Evolutionary conservation across 257 asterid genomes (phyloP).

Genomic region (Solanum rostratum): DNA sequence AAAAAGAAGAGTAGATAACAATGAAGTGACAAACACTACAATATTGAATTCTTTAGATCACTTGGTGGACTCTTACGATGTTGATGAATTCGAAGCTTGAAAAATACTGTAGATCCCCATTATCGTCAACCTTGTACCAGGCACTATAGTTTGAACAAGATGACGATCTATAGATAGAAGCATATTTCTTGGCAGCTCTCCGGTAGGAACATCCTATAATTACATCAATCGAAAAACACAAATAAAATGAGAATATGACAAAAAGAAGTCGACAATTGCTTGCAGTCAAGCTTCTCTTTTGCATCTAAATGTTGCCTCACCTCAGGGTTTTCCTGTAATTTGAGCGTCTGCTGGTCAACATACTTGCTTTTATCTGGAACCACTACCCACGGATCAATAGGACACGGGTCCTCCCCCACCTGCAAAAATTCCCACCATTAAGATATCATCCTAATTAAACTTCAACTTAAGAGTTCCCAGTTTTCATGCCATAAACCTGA

Average conservation of each 20-base stretch:
- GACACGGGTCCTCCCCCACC: slow-evolving; percentile 88
- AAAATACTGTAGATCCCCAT: slow-evolving; percentile 96
- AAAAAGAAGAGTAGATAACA: background rate
- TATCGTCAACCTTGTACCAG: slow-evolving; percentile 90
- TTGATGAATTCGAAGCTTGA: slow-evolving; percentile 80
- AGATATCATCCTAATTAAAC: background rate
- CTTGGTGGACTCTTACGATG: slow-evolving; percentile 44
- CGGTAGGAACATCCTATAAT: slow-evolving; percentile 92
- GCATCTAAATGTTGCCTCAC: slow-evolving; percentile 20
- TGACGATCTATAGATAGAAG: slow-evolving; percentile 93
- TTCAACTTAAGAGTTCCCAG: background rate
- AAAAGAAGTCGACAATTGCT: background rate
- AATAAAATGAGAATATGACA: background rate
- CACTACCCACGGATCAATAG: slow-evolving; percentile 87
- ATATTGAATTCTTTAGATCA: background rate
- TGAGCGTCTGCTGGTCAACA: slow-evolving; percentile 89
- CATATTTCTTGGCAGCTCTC: slow-evolving; percentile 95
- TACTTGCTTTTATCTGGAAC: slow-evolving; percentile 92
- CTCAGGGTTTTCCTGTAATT: slow-evolving; percentile 96
- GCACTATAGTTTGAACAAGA: slow-evolving; percentile 98
- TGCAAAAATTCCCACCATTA: slow-evolving; percentile 5
- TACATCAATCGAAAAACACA: slow-evolving; percentile 7
- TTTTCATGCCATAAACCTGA: slow-evolving; percentile 39
- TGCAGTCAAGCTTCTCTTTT: background rate
- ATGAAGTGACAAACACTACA: background rate